Percentiles rank a stretch among this genome's conserved stretches.
phyloP scores from a whole-genome alignment of 2,329 filamentous ascomycete species.

The Fusarium subglutinans region DNA sequence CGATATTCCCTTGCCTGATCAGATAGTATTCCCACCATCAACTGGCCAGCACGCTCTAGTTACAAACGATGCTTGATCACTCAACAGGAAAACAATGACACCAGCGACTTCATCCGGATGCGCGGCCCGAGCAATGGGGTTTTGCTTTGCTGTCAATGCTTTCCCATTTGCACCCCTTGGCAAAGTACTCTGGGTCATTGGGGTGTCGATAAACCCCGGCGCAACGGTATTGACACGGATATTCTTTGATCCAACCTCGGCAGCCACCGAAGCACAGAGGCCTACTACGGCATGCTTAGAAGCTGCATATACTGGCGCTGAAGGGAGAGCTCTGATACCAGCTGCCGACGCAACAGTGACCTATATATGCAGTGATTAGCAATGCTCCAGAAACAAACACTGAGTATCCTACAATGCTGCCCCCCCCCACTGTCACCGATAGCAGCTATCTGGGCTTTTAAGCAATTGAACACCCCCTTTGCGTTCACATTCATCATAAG shows the following conservation, averaged over 20 bases:
- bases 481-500: not conserved
- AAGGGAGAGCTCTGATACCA: not conserved
- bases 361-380: not conserved
- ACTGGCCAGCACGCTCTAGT: not conserved
- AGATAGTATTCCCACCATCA: not conserved
- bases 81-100: not conserved
- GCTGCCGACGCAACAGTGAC: not conserved
- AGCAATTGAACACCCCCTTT: not conserved
- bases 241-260: not conserved
- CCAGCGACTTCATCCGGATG: not conserved
- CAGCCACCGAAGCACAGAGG: not conserved
- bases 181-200: not conserved
- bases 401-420: not conserved
- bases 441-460: not conserved
- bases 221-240: not conserved
- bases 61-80: not conserved
- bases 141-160: fast-evolving
- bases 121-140: not conserved
- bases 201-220: not conserved
- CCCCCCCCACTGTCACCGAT: not conserved
- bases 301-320: not conserved
- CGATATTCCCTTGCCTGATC: not conserved
- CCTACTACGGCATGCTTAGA: not conserved
- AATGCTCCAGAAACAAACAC: fast-evolving
- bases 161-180: not conserved